Percentiles rank a stretch among this genome's conserved stretches.
Conservation (phyloP, 805 yeast genomes). For the Starmerella ratchasimensis region DNA sequence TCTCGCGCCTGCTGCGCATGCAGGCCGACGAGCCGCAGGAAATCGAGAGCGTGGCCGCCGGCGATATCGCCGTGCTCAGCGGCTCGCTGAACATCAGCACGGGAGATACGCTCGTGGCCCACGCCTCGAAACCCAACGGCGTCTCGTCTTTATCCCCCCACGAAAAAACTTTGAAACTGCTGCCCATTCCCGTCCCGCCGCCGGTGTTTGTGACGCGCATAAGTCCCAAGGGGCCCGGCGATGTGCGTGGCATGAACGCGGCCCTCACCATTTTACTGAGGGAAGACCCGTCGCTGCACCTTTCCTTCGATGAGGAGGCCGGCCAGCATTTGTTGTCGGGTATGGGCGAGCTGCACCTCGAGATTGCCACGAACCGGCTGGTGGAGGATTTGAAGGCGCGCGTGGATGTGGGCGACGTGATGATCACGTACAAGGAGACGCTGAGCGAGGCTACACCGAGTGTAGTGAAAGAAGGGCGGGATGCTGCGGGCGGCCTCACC, state of each 20-base stretch:
- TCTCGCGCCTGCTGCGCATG: conserved; percentile 63
- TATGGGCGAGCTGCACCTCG: conserved; percentile 94
- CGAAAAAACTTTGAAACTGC: conserved; percentile 37
- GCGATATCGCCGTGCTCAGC: conserved; percentile 83
- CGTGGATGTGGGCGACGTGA: conserved; percentile 66
- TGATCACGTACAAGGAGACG: conserved; percentile 81
- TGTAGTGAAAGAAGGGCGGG: not conserved
- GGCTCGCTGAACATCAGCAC: conserved; percentile 63
- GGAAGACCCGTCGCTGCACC: conserved; percentile 81
- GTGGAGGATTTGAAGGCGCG: conserved; percentile 72
- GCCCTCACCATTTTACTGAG: conserved; percentile 53
- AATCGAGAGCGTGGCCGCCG: conserved; percentile 47
- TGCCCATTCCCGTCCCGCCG: conserved; percentile 78
- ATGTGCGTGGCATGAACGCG: conserved; percentile 55
- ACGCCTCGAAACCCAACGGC: conserved; percentile 39
- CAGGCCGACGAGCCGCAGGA: conserved; percentile 79
- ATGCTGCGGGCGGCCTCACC: conserved; percentile 9
- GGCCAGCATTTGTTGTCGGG: conserved; percentile 86
- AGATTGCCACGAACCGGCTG: conserved; percentile 68
- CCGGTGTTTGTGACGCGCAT: conserved; percentile 80
- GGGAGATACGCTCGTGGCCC: conserved; percentile 77
- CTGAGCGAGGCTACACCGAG: conserved; percentile 19
- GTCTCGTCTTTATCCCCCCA: conserved; percentile 34
- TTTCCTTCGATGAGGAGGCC: conserved; percentile 60
- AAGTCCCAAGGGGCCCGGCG: conserved; percentile 75